Percentiles rank a stretch among this genome's conserved stretches.
Conservation (phyloP, 176 grass and related monocot species). For the Oryza punctata region DNA sequence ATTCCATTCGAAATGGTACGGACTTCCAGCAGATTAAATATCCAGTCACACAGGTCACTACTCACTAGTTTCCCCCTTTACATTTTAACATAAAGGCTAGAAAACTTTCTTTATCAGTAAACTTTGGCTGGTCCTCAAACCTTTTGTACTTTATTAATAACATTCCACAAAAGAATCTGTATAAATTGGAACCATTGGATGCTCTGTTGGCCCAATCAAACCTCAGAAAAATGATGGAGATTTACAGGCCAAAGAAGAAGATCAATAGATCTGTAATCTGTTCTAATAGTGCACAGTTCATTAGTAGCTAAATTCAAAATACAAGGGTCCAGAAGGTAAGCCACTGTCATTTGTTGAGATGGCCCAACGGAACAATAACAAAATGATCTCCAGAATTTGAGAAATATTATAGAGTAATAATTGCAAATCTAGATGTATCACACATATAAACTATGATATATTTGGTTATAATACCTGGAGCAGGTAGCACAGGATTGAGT, state of each 20-base stretch:
- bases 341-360: not conserved
- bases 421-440: not conserved
- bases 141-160: slow-evolving; percentile 10
- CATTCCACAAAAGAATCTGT: not conserved
- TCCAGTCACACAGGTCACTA: not conserved
- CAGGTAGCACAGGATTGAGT: slow-evolving; percentile 92
- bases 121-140: not conserved
- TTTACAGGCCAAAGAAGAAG: slow-evolving; percentile 17
- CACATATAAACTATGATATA: not conserved
- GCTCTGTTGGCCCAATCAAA: not conserved
- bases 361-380: not conserved
- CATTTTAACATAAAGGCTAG: not conserved
- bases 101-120: slow-evolving; percentile 18
- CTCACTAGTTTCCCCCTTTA: not conserved
- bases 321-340: not conserved
- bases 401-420: not conserved
- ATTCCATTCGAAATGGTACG: not conserved
- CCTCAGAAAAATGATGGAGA: slow-evolving; percentile 18
- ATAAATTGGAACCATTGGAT: not conserved
- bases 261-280: not conserved
- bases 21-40: not conserved
- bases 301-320: slow-evolving; percentile 9
- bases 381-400: slow-evolving; percentile 6
- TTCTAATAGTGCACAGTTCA: not conserved
- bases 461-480: slow-evolving; percentile 71